Base-by-base conservation (phyloP, 306 rosid species). In the Hylodesmum podocarpum region DNA sequence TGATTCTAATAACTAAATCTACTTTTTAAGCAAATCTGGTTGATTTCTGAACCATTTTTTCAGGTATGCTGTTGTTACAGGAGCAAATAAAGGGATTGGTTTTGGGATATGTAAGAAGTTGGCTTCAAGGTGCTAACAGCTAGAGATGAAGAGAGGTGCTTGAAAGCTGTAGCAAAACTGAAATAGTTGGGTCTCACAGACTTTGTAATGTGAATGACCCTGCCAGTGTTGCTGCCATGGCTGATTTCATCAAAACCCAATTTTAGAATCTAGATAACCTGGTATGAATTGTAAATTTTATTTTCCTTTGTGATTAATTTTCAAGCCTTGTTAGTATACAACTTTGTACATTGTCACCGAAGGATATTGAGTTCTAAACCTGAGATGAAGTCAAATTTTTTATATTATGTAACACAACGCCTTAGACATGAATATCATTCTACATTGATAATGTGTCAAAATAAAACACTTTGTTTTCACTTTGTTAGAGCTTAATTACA, bases 21-120 rank as follows among this genome's bases (percentile, higher is more conserved):
- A 43, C 21, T 68, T 54, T 77, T 3, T 40, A 77, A 15, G 22
- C 27, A 41, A 13, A 36, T n/a, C n/a, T 19, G 31, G 40, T 49
- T 77, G 19, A 37, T 57, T 68, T 41, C 0, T 78, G 71, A 46
- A 58, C 66, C n/a, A 21, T n/a, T 78, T 0, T 33, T 33, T 68
- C 62, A 79, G 84, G 84, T n/a, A n/a, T 75, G 86, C 84, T 36
- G 86, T 79, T n/a, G 87, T 83, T 37, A 79, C 84, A 12, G 84
- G 87, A 46, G 77, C 87, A 79, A 78, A 83, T 19, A 83, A 83
- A 46, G 87, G 87, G 8, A 41, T 83, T 29, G 87, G 87, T 7
- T 83, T 68, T 47, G 87, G 83, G n/a, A 63, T 62, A 63, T 76
- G 83, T 25, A 79, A 76, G 75, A 77, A 83, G 31, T 50, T 83